A percentile compares a stretch with the other conserved stretches of the same genome.
Evolutionary conservation across 129 eudicot species (phyloP).

Genomic region (Artemisia annua): DNA sequence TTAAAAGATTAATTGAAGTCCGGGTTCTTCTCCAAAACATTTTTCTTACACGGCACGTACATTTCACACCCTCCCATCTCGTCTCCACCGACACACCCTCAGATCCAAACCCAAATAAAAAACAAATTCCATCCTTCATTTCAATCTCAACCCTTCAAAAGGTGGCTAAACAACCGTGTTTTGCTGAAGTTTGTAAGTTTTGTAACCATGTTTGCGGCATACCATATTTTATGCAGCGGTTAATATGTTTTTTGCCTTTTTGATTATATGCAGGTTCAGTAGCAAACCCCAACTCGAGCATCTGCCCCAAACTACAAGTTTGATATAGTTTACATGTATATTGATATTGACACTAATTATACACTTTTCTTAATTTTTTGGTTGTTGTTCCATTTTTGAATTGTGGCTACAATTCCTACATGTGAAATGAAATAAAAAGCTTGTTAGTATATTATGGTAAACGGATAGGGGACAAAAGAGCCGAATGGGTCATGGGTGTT

Average conservation of each 20-base stretch:
- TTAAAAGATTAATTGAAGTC: too few relatives aligned
- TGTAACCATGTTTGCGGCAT: not conserved
- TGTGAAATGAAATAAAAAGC: conserved; percentile 16
- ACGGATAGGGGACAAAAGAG: too few relatives aligned
- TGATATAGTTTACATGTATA: conserved; percentile 33
- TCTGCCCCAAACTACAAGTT: conserved; percentile 76
- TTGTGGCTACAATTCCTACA: conserved; percentile 4
- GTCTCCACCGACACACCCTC: too few relatives aligned
- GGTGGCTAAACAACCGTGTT: conserved; percentile 83
- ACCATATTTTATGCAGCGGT: not conserved
- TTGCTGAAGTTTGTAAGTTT: conserved; percentile 66
- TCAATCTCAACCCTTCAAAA: too few relatives aligned
- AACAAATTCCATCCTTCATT: too few relatives aligned
- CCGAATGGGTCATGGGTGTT: too few relatives aligned
- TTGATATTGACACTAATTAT: conserved; percentile 17
- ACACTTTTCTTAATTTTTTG: conserved; percentile 14
- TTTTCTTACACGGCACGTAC: too few relatives aligned
- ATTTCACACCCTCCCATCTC: too few relatives aligned
- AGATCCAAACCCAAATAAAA: too few relatives aligned
- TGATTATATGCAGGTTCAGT: conserved; percentile 60
- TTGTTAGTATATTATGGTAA: too few relatives aligned
- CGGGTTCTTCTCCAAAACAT: too few relatives aligned
- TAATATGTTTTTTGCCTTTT: not conserved
- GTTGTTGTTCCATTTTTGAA: conserved; percentile 19
- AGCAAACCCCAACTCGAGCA: conserved; percentile 58